These are phyloP conservation scores for Eremomyces bilateralis DNA, from an alignment of 495 filamentous ascomycete species.

Conservation along the genomic window DNA sequence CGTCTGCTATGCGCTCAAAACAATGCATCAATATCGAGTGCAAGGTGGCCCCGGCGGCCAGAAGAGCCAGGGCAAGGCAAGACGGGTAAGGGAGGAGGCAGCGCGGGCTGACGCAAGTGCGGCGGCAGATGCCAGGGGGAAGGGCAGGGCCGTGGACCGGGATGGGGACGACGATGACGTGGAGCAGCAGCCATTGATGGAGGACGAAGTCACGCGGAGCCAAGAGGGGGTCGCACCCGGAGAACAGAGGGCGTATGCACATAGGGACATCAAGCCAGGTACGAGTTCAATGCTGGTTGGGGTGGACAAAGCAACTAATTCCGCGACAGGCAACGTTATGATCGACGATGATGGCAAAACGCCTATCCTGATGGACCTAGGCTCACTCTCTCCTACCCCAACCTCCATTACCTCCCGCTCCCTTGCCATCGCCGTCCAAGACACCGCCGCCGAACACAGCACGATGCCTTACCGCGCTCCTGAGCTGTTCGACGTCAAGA, in stretches of 20 bases:
- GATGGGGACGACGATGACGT: constrained; percentile 40
- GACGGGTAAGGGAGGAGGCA: constrained; percentile 33
- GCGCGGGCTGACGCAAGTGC: constrained; percentile 38
- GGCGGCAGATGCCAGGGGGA: constrained; percentile 29
- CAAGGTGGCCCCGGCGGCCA: constrained; percentile 30
- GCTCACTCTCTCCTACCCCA: constrained; percentile 71
- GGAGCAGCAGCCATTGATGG: constrained; percentile 65
- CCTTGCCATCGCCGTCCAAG: constrained; percentile 75
- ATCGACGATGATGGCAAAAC: constrained; percentile 67
- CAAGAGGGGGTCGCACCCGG: constrained; percentile 54
- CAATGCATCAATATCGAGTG: constrained; percentile 77
- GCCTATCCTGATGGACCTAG: constrained; percentile 96
- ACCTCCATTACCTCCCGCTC: constrained; percentile 86
- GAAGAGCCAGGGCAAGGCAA: constrained; percentile 33
- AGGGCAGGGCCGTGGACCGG: constrained; percentile 18
- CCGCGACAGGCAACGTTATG: constrained; percentile 68
- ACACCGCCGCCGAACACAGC: constrained; percentile 82
- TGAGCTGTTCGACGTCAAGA: constrained; percentile 95
- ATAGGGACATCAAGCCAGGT: constrained; percentile 96
- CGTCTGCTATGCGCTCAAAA: constrained; percentile 65
- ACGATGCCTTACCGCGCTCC: constrained; percentile 98
- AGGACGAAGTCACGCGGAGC: constrained; percentile 49
- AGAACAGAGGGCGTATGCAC: constrained; percentile 62
- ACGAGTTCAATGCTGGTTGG: constrained; percentile 2
- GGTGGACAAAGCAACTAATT: not conserved